Conservation (phyloP, 495 filamentous ascomycete species). For the Penicillium bialowiezense region DNA sequence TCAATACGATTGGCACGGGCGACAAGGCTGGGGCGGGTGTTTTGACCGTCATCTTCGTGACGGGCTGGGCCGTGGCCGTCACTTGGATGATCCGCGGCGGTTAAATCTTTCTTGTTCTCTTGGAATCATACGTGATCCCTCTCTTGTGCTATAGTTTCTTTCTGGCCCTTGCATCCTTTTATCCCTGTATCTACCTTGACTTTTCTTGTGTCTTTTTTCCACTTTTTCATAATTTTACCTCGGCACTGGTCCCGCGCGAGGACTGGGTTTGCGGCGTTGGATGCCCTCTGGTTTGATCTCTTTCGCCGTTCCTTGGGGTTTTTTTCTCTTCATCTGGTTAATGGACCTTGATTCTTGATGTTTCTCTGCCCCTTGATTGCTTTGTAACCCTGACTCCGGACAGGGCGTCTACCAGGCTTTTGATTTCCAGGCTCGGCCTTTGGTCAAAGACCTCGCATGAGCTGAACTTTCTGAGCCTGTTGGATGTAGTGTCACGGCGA, state of each 20-base stretch:
- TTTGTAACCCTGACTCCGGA: not conserved
- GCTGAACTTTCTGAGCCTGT: too few relatives aligned
- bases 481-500: not conserved
- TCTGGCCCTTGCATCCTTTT: slow-evolving; percentile 3
- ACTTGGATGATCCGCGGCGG: slow-evolving; percentile 42
- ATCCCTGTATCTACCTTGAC: slow-evolving; percentile 14
- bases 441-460: too few relatives aligned
- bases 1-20: slow-evolving; percentile 46
- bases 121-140: slow-evolving; percentile 10
- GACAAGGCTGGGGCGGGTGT: slow-evolving; percentile 66
- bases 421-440: too few relatives aligned
- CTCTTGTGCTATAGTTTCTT: slow-evolving; percentile 15
- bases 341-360: not conserved
- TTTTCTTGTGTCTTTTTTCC: not conserved
- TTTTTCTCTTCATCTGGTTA: not conserved
- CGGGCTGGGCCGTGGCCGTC: slow-evolving; percentile 48
- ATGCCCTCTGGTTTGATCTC: slow-evolving; percentile 3
- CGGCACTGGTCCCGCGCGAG: slow-evolving; percentile 9
- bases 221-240: not conserved
- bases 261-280: slow-evolving; percentile 15
- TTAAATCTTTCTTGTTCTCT: slow-evolving; percentile 10
- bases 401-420: not conserved
- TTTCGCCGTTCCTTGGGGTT: too few relatives aligned
- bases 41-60: slow-evolving; percentile 56
- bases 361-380: not conserved